phyloP scores from a whole-genome alignment of 2,329 filamentous ascomycete genomes.

The Coniochaeta hoffmannii region DNA sequence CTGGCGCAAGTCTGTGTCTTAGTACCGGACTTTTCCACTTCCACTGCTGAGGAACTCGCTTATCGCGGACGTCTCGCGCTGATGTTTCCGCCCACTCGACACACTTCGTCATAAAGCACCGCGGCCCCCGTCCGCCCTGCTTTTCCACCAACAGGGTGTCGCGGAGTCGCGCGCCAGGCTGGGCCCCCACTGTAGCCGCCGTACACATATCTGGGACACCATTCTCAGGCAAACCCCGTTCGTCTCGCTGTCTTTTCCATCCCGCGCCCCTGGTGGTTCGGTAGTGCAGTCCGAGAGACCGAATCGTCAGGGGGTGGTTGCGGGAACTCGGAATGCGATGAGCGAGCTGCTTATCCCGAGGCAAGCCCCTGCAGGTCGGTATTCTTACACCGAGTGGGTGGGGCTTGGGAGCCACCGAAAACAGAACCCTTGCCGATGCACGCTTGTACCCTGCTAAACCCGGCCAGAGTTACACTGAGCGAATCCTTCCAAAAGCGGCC shows the following conservation, averaged over 20 bases:
- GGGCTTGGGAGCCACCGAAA: background rate
- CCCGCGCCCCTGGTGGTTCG: background rate
- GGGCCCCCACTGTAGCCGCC: background rate
- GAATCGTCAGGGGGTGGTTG: background rate
- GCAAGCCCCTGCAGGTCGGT: background rate
- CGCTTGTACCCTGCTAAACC: background rate
- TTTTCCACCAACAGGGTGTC: background rate
- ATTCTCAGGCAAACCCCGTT: background rate
- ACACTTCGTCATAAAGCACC: background rate
- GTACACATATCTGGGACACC: background rate
- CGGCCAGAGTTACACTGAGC: too few relatives aligned
- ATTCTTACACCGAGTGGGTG: background rate
- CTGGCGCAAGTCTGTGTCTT: background rate
- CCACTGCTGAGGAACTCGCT: background rate
- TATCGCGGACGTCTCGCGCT: background rate
- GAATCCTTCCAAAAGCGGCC: background rate
- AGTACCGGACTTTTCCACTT: background rate
- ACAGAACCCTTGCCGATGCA: background rate
- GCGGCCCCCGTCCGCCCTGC: background rate
- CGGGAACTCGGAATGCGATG: background rate
- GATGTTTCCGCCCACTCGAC: background rate
- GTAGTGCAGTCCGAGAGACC: background rate
- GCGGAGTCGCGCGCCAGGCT: background rate
- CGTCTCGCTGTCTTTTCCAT: background rate
- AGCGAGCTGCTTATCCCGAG: background rate